Evolutionary conservation across 768 basidiomycete species (phyloP).

Genomic region (Kwoniella heveanensis): DNA sequence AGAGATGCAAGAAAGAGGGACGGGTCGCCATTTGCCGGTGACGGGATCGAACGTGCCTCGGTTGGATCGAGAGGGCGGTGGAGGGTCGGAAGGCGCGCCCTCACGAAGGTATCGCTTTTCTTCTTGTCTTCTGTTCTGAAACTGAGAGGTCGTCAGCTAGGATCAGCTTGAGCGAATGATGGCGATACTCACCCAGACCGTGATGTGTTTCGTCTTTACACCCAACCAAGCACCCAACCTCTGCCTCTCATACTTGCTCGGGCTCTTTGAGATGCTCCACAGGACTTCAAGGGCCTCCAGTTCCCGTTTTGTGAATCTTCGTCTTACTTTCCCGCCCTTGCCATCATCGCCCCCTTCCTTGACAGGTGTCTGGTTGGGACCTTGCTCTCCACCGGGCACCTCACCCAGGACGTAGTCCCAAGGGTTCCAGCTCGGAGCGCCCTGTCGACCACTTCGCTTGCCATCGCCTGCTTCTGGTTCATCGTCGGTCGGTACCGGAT

Average conservation of each 20-base stretch:
- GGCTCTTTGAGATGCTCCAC: conserved; percentile 31
- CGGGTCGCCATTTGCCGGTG: conserved; percentile 41
- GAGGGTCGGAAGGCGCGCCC: conserved; percentile 21
- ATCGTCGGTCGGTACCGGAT: conserved; percentile 30
- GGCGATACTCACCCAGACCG: conserved; percentile 35
- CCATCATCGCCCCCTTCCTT: conserved; percentile 21
- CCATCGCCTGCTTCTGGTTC: conserved; percentile 14
- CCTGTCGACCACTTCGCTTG: conserved; percentile 17
- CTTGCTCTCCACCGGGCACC: conserved; percentile 20
- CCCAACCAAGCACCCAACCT: conserved; percentile 41
- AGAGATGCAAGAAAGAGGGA: conserved; percentile 29
- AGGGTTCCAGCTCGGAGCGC: conserved; percentile 34
- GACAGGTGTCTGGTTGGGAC: conserved; percentile 13
- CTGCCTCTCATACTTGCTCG: conserved; percentile 37
- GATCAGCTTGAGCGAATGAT: too few relatives aligned
- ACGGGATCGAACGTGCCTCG: conserved; percentile 35
- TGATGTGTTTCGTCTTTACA: conserved; percentile 39
- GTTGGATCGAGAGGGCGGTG: conserved; percentile 24
- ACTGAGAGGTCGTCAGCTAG: conserved; percentile 9
- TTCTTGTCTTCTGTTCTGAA: conserved; percentile 41
- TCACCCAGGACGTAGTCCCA: conserved; percentile 37
- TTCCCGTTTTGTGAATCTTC: conserved; percentile 31
- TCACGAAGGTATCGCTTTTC: conserved; percentile 26
- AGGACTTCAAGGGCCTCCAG: conserved; percentile 34
- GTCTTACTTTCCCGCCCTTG: conserved; percentile 26